phyloP scores from a whole-genome alignment of 805 yeast genomes.

The Wickerhamomyces mucosus region DNA sequence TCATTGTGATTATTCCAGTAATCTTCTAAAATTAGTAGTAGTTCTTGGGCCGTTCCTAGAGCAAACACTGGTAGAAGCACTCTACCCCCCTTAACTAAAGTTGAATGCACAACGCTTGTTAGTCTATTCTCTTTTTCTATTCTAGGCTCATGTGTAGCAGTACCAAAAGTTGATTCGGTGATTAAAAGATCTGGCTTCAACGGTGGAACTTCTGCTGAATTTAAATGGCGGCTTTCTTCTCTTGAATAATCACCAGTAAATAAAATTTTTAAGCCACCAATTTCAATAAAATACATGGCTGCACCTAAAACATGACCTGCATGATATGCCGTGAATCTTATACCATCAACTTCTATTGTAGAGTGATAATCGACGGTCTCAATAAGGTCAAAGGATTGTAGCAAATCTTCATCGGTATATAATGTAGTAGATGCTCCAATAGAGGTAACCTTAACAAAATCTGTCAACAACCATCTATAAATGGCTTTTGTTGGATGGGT shows the following conservation, averaged over 20 bases:
- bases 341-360: slow-evolving; percentile 88
- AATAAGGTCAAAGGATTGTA: slow-evolving; percentile 77
- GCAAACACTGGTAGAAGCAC: slow-evolving; percentile 93
- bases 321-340: slow-evolving; percentile 93
- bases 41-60: slow-evolving; percentile 92
- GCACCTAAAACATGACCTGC: slow-evolving; percentile 99
- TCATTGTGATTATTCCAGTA: slow-evolving; percentile 86
- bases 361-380: slow-evolving; percentile 95
- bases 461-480: slow-evolving; percentile 89
- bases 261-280: slow-evolving; percentile 80
- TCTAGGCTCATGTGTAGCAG: slow-evolving; percentile 93
- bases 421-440: slow-evolving; percentile 39
- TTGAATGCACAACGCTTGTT: slow-evolving; percentile 74
- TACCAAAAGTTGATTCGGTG: slow-evolving; percentile 95
- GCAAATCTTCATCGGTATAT: slow-evolving; percentile 85
- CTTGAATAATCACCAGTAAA: slow-evolving; percentile 97
- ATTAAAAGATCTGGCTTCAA: slow-evolving; percentile 79
- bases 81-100: slow-evolving; percentile 82
- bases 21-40: slow-evolving; percentile 82
- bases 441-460: slow-evolving; percentile 83
- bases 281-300: slow-evolving; percentile 93
- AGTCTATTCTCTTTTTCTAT: slow-evolving; percentile 74
- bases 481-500: slow-evolving; percentile 99
- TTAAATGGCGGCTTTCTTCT: slow-evolving; percentile 91
- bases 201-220: slow-evolving; percentile 91